These are phyloP conservation scores for Boechera stricta DNA, from an alignment of 345 rosid species.

Conservation along the genomic window DNA sequence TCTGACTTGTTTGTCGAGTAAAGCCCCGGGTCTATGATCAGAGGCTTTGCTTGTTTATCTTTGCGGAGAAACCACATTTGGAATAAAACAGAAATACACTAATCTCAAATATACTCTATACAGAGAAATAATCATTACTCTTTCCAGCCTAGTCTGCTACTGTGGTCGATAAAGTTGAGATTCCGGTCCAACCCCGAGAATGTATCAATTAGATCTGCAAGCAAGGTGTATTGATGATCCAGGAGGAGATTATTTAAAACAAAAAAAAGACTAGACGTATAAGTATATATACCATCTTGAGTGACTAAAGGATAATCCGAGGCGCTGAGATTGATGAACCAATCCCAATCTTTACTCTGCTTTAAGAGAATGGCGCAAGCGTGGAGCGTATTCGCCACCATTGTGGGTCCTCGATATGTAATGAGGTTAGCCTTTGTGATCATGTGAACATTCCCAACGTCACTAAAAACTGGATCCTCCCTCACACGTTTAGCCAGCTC, in stretches of 20 bases:
- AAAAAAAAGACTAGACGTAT: neutral
- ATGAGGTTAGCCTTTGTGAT: constrained; percentile 76
- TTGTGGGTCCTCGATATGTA: constrained; percentile 65
- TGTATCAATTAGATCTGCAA: constrained; percentile 64
- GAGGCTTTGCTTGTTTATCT: constrained; percentile 92
- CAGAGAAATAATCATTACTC: constrained; percentile 52
- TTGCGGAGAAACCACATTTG: constrained; percentile 48
- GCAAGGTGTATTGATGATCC: neutral
- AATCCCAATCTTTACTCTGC: constrained; percentile 65
- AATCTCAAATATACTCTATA: constrained; percentile 6
- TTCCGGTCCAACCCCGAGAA: constrained; percentile 61
- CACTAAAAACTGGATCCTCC: constrained; percentile 67
- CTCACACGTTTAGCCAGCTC: constrained; percentile 76
- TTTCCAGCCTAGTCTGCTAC: constrained; percentile 93
- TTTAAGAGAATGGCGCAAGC: constrained; percentile 69
- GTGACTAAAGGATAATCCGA: constrained; percentile 69
- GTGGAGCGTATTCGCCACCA: constrained; percentile 73
- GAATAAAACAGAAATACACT: neutral
- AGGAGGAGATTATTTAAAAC: neutral
- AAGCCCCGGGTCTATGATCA: constrained; percentile 97
- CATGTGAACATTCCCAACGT: constrained; percentile 83
- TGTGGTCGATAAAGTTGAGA: constrained; percentile 69
- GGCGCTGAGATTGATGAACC: constrained; percentile 74
- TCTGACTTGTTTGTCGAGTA: constrained; percentile 75
- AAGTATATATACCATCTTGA: constrained; percentile 60